phyloP scores from a whole-genome alignment of 1,284 basidiomycete species.

The Fomitopsis betulina region DNA sequence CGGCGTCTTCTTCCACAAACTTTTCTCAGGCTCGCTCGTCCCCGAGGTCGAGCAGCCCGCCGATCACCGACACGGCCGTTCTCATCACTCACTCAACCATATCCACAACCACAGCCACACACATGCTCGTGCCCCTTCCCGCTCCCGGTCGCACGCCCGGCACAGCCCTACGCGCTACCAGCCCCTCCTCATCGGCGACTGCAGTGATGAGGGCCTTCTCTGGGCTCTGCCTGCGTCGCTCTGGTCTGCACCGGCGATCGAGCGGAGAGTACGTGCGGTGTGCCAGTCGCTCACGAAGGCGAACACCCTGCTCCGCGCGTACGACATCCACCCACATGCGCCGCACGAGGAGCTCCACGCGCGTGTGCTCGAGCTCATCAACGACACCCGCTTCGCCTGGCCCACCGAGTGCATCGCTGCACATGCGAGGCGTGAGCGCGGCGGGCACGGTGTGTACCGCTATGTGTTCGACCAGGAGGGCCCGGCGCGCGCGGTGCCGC shows the following conservation, averaged over 20 bases:
- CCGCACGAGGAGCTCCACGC: constrained; percentile 60
- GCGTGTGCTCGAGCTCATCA: constrained; percentile 62
- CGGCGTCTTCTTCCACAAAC: constrained; percentile 56
- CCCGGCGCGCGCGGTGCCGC: constrained; percentile 53
- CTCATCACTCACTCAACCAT: constrained; percentile 17
- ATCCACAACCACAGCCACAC: constrained; percentile 18
- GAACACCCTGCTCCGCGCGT: constrained; percentile 55
- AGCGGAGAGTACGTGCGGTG: constrained; percentile 63
- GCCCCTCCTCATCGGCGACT: constrained; percentile 71
- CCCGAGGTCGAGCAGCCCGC: constrained; percentile 27
- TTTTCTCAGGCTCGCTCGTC: constrained; percentile 49
- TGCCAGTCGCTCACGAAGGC: constrained; percentile 64
- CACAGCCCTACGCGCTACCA: constrained; percentile 37
- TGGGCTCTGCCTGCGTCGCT: constrained; percentile 54
- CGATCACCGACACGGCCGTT: constrained; percentile 27
- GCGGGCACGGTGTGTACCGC: constrained; percentile 60
- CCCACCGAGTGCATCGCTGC: constrained; percentile 57
- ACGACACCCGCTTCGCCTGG: constrained; percentile 70
- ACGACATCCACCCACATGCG: constrained; percentile 59
- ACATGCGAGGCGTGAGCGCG: constrained; percentile 38
- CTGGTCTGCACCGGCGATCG: constrained; percentile 57
- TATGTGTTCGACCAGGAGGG: constrained; percentile 79
- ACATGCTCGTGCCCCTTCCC: constrained; percentile 24
- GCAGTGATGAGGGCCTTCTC: constrained; percentile 55
- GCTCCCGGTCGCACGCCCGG: constrained; percentile 12